These are phyloP conservation scores for Truncatella angustata DNA, from an alignment of 2,329 filamentous ascomycete genomes.

Conservation along the genomic window DNA sequence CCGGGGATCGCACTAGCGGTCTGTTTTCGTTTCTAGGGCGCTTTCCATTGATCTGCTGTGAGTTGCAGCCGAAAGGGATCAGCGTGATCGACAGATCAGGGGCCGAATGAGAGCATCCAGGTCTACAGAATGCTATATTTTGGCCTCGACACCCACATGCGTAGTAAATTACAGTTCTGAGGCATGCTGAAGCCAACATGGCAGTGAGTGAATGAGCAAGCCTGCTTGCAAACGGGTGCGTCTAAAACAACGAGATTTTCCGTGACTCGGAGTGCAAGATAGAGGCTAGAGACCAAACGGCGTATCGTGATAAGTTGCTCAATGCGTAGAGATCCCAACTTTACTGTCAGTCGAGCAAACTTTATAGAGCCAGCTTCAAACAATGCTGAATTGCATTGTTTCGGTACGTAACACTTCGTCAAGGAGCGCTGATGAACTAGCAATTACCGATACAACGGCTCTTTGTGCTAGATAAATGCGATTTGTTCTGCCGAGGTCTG, in stretches of 20 bases:
- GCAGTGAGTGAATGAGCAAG: no score
- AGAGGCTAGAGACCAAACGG: neutral
- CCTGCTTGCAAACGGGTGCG: slow-evolving; percentile 4
- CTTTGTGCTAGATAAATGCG: no score
- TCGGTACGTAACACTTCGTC: no score
- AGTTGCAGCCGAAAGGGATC: neutral
- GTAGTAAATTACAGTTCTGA: slow-evolving; percentile 1
- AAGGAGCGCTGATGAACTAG: no score
- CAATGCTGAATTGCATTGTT: no score
- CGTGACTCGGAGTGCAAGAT: no score
- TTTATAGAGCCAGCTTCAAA: no score
- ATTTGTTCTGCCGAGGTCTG: no score
- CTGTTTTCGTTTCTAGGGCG: neutral
- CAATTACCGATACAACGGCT: no score
- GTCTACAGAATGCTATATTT: neutral
- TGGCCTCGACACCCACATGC: slow-evolving; percentile 3
- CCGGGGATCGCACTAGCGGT: neutral
- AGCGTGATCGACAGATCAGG: neutral
- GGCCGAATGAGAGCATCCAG: neutral
- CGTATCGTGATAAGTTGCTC: no score
- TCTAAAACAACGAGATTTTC: neutral
- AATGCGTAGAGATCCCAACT: no score
- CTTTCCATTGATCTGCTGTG: neutral
- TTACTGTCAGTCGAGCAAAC: no score
- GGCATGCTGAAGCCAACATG: neutral